Conservation (phyloP, 2,329 filamentous ascomycete genomes). For the Aspergillaceae sp. region DNA sequence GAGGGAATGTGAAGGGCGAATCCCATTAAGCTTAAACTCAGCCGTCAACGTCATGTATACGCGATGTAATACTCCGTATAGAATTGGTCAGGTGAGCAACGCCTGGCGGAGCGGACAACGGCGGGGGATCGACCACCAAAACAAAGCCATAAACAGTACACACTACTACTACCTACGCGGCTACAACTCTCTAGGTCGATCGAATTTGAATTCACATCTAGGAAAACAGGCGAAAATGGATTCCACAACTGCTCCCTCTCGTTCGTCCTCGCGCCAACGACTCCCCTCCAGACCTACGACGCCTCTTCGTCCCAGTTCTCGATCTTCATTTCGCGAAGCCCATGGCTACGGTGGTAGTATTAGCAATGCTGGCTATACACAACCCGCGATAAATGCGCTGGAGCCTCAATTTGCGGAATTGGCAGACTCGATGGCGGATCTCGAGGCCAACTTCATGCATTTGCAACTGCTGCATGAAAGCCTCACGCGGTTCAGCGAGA, state of each 20-base stretch:
- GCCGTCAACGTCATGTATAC: too few species aligned
- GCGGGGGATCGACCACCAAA: neutral
- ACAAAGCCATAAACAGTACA: neutral
- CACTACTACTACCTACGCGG: neutral
- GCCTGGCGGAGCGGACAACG: neutral
- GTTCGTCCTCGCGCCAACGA: conserved; percentile 54
- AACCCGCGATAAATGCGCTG: conserved; percentile 64
- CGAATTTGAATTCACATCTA: too few species aligned
- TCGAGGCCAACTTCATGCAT: conserved; percentile 96
- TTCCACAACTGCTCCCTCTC: conserved; percentile 16
- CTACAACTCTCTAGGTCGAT: too few species aligned
- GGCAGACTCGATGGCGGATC: conserved; percentile 84
- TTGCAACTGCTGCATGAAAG: conserved; percentile 96
- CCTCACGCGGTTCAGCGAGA: conserved; percentile 85
- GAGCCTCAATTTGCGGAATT: conserved; percentile 91
- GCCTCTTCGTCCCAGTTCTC: conserved; percentile 79
- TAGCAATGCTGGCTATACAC: conserved; percentile 33
- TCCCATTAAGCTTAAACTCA: too few species aligned
- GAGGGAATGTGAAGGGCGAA: too few species aligned
- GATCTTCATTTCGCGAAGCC: conserved; percentile 77
- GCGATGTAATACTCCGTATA: too few species aligned
- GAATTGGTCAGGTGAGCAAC: too few species aligned
- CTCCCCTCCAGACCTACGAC: conserved; percentile 74
- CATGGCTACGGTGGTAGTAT: conserved; percentile 43
- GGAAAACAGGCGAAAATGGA: conserved; percentile 18